Base-by-base conservation (phyloP, 148 eudicot genomes). In the Dianthus caryophyllus region DNA sequence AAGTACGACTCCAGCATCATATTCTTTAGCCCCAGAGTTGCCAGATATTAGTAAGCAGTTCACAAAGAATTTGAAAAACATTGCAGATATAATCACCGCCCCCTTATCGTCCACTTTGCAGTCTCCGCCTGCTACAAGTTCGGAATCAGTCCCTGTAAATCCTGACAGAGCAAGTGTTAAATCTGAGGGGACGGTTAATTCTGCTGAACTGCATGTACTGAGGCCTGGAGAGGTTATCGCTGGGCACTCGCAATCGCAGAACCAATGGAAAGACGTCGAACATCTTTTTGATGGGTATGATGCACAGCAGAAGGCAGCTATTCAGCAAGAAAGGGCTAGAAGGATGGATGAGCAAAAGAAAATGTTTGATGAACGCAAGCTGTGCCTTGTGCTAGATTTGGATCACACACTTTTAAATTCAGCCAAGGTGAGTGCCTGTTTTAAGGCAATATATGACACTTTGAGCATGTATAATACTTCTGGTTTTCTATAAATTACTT, bases 401-500 rank as follows among this genome's bases (percentile, higher is more conserved):
- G 99, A 95, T 84, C 99, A 95, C 73, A 95, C 99, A 13, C 97
- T 95, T 65, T 84, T 95, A 57, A 95, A 95, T 80, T 95, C 99
- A 53, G 97, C 97, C 17, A 95, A 95, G 96, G 99, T 86, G 78
- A 66, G 75, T 44, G 15, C 56, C 29, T 10, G 33, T 41, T 30
- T 39, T 51, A 49, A 30, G 21, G 55, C 25, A 39, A 31, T 52
- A 12, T 59, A 9, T 58, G 26, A 30, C 50, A 51, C 48, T 20
- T 58, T 22, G 12, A 47, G 29, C n/a, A 6, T 30, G 33, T 1
- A 27, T 26, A 30, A 57, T 30, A 20, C 21, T 56, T 29, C 38
- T 43, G 56, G 31, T 54, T 33, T 73, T 60, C 48, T 16, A 63
- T 38, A 25, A 6, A 52, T 67, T 60, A 13, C 6, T 41, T 65